Evolutionary conservation across 495 filamentous ascomycete genomes (phyloP), one percentile per base, ranked within the genome.

Genomic region (Aspergillus hancockii): DNA sequence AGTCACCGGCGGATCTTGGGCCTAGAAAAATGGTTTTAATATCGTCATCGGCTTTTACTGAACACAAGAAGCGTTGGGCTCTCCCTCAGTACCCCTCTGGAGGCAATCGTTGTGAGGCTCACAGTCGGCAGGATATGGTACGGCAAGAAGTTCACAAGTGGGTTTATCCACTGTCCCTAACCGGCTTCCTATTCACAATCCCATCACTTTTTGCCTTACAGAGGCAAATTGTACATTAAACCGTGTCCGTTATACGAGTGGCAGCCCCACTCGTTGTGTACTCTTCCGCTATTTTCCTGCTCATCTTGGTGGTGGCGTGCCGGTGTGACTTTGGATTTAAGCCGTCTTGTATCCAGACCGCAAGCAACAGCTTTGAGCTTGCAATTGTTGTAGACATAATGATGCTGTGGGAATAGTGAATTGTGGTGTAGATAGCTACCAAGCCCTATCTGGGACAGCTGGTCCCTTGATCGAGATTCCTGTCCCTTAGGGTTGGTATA

Each of bases 291-390:
- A 84, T 93, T 55, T 96, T 96, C 76, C 80, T 84, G 54, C 25
- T 78, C 2, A 93, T 90, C 0, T 73, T 96, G 13, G 66, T 77
- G n/a, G 75, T 83, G 8, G 74, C 82, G 7, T 72, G 83, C 52
- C 76, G 70, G 34, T 63, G 83, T 18, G 89, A 90, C 0, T 93
- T 93, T 64, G 84, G 85, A 0, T 96, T 96, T 66, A 76, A 74
- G 49, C 65, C 92, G 3, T 81, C 83, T 3, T 81, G 83, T 14
- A 96, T 92, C 12, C 93, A 97, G 75, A 93, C 93, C 7, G 93
- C 93, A 6, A 96, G 92, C 69, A 97, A 97, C 62, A 97, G 96
- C 65, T 96, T 97, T 65, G 93, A n/a, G n/a, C n/a, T n/a, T n/a
- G n/a, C n/a, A n/a, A n/a, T n/a, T n/a, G n/a, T n/a, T n/a, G n/a